Percentiles rank a stretch among this genome's conserved stretches.
phyloP scores from a whole-genome alignment of 768 basidiomycete genomes.

The Russula griseocarnosa region DNA sequence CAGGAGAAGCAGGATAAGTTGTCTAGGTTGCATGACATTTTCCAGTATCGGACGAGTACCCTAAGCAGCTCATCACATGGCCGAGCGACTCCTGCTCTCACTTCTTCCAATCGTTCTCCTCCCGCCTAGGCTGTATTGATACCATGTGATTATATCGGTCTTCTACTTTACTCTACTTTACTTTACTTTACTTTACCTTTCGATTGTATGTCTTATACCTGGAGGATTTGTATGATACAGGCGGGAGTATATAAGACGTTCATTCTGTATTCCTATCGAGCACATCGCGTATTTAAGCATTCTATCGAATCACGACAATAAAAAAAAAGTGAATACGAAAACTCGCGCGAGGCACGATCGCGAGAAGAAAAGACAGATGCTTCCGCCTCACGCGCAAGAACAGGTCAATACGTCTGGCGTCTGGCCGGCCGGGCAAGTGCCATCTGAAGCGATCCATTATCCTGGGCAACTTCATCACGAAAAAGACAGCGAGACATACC shows the following conservation, averaged over 20 bases:
- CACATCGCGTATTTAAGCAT: conserved; percentile 2
- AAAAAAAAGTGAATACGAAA: not conserved
- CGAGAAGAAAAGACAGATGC: not conserved
- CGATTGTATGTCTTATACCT: conserved; percentile 22
- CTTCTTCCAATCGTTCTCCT: conserved; percentile 17
- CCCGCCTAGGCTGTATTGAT: conserved; percentile 6
- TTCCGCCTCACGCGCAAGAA: conserved; percentile 35
- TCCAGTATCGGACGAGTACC: conserved; percentile 76
- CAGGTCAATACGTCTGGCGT: conserved; percentile 42
- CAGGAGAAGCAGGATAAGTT: conserved; percentile 55
- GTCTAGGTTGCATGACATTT: conserved; percentile 73
- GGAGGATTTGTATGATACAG: conserved; percentile 20
- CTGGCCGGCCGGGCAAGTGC: conserved; percentile 46
- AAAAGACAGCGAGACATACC: conserved; percentile 33
- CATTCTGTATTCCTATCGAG: conserved; percentile 13
- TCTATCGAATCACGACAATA: not conserved
- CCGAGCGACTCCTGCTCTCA: conserved; percentile 22
- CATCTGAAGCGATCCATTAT: conserved; percentile 33
- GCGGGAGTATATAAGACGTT: conserved; percentile 6
- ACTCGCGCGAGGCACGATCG: not conserved
- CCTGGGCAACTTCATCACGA: not conserved
- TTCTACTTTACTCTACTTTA: not conserved
- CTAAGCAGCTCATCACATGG: conserved; percentile 43
- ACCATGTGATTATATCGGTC: not conserved
- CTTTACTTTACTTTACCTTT: not conserved